These are phyloP conservation scores for Scedosporium apiospermum DNA, from an alignment of 2,329 filamentous ascomycete genomes.

Conservation along the genomic window DNA sequence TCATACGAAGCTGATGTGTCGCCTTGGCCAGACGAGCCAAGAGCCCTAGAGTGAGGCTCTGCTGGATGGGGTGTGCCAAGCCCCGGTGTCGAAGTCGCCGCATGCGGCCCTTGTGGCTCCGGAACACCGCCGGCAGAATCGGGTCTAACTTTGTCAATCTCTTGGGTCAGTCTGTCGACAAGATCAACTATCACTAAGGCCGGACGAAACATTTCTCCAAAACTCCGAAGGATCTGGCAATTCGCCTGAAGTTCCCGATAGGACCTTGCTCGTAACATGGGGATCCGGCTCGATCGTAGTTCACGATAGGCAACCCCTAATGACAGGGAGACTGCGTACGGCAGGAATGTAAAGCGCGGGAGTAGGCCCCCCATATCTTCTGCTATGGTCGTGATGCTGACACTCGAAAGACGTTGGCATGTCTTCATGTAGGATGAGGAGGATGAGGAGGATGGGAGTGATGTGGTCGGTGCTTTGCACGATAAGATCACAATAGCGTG, in stretches of 20 bases:
- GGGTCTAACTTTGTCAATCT: conserved; percentile 52
- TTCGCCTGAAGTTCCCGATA: not conserved
- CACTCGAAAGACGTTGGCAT: not conserved
- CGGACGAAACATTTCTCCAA: conserved; percentile 1
- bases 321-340: not conserved
- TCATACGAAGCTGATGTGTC: not conserved
- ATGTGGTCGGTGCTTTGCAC: not conserved
- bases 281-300: not conserved
- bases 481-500: conserved; percentile 2
- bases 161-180: conserved; percentile 50
- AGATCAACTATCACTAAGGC: conserved; percentile 28
- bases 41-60: not conserved
- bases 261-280: not conserved
- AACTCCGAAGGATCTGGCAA: not conserved
- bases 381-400: not conserved
- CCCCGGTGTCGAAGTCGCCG: not conserved
- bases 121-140: not conserved
- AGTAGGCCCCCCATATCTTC: not conserved
- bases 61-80: not conserved
- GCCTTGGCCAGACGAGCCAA: not conserved
- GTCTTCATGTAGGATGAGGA: not conserved
- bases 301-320: conserved; percentile 4
- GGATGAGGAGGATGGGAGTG: not conserved
- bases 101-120: not conserved
- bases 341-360: not conserved